Percentiles rank a stretch among this genome's conserved stretches.
These are phyloP conservation scores for Phanerochaete carnosa DNA, from an alignment of 768 basidiomycete genomes.

Conservation along the genomic window DNA sequence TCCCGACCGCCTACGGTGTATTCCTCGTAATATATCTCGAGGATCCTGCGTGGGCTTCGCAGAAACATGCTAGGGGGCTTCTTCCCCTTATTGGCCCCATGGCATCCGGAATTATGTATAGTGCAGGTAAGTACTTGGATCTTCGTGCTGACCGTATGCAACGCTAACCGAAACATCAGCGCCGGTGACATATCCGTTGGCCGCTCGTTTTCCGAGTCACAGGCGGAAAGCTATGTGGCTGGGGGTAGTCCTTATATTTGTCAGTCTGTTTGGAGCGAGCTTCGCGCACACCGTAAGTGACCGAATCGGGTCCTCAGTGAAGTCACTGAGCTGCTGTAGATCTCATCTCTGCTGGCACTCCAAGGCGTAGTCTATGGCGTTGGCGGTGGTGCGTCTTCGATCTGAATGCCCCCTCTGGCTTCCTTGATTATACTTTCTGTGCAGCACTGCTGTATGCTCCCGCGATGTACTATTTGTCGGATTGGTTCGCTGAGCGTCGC, in stretches of 20 bases:
- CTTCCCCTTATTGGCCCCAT: slow-evolving; percentile 27
- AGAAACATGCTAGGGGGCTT: slow-evolving; percentile 14
- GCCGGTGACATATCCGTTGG: slow-evolving; percentile 22
- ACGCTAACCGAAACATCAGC: slow-evolving; percentile 7
- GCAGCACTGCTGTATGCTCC: slow-evolving; percentile 26
- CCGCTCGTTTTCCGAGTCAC: slow-evolving; percentile 21
- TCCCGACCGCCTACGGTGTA: slow-evolving; percentile 29
- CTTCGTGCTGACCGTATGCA: background rate
- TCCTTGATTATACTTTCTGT: background rate
- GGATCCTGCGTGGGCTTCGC: slow-evolving; percentile 16
- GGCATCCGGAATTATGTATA: slow-evolving; percentile 27
- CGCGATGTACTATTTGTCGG: slow-evolving; percentile 26
- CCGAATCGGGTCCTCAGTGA: background rate
- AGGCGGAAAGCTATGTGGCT: slow-evolving; percentile 20
- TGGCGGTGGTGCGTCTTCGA: slow-evolving; percentile 21
- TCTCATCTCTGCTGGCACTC: slow-evolving; percentile 10
- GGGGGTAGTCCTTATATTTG: slow-evolving; percentile 20
- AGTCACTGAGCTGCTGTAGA: background rate
- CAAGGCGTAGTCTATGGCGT: slow-evolving; percentile 28
- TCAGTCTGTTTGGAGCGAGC: slow-evolving; percentile 26
- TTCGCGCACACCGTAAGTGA: slow-evolving; percentile 13
- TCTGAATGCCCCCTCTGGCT: background rate
- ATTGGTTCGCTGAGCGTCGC: slow-evolving; percentile 30
- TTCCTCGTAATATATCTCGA: slow-evolving; percentile 26
- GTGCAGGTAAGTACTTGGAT: slow-evolving; percentile 12